Percentiles rank a stretch among this genome's conserved stretches.
phyloP scores from a whole-genome alignment of 345 rosid species.

The Lepidium africanum region DNA sequence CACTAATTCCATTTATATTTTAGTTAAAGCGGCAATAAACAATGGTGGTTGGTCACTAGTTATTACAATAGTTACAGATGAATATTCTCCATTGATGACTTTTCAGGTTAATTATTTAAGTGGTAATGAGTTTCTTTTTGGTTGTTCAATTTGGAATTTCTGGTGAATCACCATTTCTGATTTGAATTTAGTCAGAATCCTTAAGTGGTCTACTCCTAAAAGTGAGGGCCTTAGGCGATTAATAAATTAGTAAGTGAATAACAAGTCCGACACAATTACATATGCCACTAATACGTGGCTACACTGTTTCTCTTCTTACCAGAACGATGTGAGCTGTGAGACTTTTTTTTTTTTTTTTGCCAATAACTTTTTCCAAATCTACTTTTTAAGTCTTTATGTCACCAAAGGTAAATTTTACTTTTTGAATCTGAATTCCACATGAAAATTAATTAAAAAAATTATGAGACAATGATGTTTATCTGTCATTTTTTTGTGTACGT shows the following conservation, averaged over 20 bases:
- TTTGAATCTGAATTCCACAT: neutral
- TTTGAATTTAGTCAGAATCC: neutral
- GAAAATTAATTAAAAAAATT: neutral
- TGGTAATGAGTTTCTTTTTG: too few relatives aligned
- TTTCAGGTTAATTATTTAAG: neutral
- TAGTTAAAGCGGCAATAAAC: neutral
- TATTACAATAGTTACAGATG: neutral
- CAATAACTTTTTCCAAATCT: neutral
- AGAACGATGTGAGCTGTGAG: neutral
- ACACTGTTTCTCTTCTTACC: neutral
- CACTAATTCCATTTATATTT: neutral
- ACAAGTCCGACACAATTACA: neutral
- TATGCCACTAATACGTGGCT: slow-evolving; percentile 4
- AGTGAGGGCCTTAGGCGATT: neutral
- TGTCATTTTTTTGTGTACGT: slow-evolving; percentile 1
- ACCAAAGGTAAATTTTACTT: neutral
- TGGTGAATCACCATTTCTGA: neutral
- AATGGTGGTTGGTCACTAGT: neutral
- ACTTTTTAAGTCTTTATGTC: neutral
- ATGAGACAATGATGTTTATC: slow-evolving; percentile 1
- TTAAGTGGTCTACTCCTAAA: neutral
- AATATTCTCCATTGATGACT: neutral
- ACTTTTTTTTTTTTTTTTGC: too few relatives aligned
- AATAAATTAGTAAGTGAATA: neutral
- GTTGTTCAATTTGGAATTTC: neutral